Conservation (phyloP, 495 filamentous ascomycete species). For the Monascus purpureus region DNA sequence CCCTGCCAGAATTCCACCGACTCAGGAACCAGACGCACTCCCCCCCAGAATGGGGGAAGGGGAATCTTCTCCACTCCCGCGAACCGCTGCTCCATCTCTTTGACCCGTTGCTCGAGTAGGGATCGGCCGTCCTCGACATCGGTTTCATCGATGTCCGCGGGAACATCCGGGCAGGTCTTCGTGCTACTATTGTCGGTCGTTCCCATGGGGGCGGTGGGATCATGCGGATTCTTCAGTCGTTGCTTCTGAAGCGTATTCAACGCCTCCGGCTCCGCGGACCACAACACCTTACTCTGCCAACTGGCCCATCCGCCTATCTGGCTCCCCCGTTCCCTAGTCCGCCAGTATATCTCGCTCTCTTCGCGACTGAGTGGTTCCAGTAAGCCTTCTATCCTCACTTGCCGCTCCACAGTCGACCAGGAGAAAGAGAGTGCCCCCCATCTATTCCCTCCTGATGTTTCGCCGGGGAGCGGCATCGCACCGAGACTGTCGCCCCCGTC, state of each 20-base stretch:
- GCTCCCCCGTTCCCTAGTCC: slow-evolving; percentile 63
- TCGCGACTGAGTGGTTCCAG: slow-evolving; percentile 50
- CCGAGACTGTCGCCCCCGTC: slow-evolving; percentile 4
- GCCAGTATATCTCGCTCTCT: slow-evolving; percentile 81
- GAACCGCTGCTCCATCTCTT: slow-evolving; percentile 59
- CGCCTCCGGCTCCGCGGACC: slow-evolving; percentile 19
- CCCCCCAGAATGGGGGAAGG: slow-evolving; percentile 90
- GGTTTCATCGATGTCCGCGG: slow-evolving; percentile 45
- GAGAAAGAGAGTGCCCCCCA: slow-evolving; percentile 31
- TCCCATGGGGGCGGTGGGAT: no score
- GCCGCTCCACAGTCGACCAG: slow-evolving; percentile 62
- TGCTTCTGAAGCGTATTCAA: slow-evolving; percentile 12
- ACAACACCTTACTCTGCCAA: slow-evolving; percentile 63
- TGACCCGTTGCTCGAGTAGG: slow-evolving; percentile 52
- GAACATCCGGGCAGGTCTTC: slow-evolving; percentile 18
- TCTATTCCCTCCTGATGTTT: slow-evolving; percentile 20
- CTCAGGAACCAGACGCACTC: slow-evolving; percentile 72
- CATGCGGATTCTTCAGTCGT: no score
- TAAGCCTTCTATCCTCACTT: slow-evolving; percentile 71
- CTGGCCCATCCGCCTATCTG: slow-evolving; percentile 91
- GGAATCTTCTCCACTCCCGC: slow-evolving; percentile 64
- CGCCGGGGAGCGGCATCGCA: slow-evolving; percentile 17
- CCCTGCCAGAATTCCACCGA: slow-evolving; percentile 94
- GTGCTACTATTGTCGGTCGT: no score
- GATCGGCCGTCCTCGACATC: slow-evolving; percentile 47